These are phyloP conservation scores for Astrothelium subdiscretum DNA, from an alignment of 495 filamentous ascomycete species.

Conservation along the genomic window DNA sequence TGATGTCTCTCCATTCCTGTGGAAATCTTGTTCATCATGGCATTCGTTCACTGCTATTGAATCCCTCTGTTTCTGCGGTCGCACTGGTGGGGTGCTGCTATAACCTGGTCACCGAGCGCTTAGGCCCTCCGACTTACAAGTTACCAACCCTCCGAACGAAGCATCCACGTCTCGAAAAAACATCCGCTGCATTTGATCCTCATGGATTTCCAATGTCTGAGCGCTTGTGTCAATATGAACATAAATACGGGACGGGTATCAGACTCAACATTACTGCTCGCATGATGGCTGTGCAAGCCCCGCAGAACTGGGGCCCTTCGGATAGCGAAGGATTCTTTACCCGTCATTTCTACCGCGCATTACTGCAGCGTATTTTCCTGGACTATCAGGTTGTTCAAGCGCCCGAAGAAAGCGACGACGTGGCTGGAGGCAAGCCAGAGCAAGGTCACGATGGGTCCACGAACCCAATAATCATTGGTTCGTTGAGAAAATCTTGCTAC, in stretches of 20 bases:
- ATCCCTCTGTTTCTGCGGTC: slow-evolving; percentile 72
- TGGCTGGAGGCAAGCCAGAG: slow-evolving; percentile 26
- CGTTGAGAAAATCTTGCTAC: slow-evolving; percentile 70
- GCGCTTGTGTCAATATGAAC: slow-evolving; percentile 45
- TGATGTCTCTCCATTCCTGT: slow-evolving; percentile 91
- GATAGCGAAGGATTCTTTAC: slow-evolving; percentile 85
- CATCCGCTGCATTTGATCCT: slow-evolving; percentile 58
- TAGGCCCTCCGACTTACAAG: slow-evolving; percentile 79
- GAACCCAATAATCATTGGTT: slow-evolving; percentile 75
- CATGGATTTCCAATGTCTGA: slow-evolving; percentile 91
- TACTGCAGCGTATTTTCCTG: slow-evolving; percentile 80
- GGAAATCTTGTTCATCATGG: slow-evolving; percentile 95
- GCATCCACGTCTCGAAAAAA: slow-evolving; percentile 44
- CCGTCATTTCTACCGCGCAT: slow-evolving; percentile 82
- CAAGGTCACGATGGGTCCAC: slow-evolving; percentile 32
- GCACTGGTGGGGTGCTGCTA: slow-evolving; percentile 97
- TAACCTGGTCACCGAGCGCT: slow-evolving; percentile 83
- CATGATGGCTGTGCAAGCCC: slow-evolving; percentile 94
- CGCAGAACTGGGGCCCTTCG: slow-evolving; percentile 71
- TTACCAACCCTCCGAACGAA: slow-evolving; percentile 47
- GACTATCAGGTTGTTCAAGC: slow-evolving; percentile 62
- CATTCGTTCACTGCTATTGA: slow-evolving; percentile 70
- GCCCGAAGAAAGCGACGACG: slow-evolving; percentile 31
- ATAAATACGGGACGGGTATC: slow-evolving; percentile 45
- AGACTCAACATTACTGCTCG: slow-evolving; percentile 89